Evolutionary conservation across 2,329 filamentous ascomycete genomes (phyloP), one percentile per base, ranked within the genome.

Genomic region (Fusarium keratoplasticum): DNA sequence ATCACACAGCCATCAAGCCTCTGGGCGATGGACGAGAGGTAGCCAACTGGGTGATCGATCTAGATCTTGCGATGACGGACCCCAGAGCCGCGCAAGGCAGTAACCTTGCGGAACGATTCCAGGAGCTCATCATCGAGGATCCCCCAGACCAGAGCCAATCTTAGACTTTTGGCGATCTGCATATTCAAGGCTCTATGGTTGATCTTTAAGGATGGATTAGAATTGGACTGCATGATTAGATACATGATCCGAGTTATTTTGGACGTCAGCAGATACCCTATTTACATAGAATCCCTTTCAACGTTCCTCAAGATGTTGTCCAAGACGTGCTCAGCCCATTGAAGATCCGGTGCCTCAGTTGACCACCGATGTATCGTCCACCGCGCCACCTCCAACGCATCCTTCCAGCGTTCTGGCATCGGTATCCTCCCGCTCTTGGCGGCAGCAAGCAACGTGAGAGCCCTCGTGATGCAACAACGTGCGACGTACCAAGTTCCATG

Each of bases 21-120:
- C 6, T 63, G 11, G 35, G 61, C 2, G 47, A 54, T 18, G 61
- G 33, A 1, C 61, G 16, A 16, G 61, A 63, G n/a, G 20, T 55
- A 9, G 47, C 47, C 8, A 63, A 40, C 25, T 63, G 61, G 61
- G 55, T 63, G 5, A n/a, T 63, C 1, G 61, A 63, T 31, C n/a
- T 63, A 18, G 61, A 63, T 13, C 61, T 63, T n/a, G 40, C 61
- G 25, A 31, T 63, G 25, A 38, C 22, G 25, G 61, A 63, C 22
- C 35, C 44, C 3, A n/a, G 42, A 25, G 44, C 44, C 4, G 61
- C 61, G 3, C 44, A 40, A 6, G 61, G 61, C 1, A 27, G 44
- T 1, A 63, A 55, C 6, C 61, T 63, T 55, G 61, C 61, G 2
- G 61, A 63, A 5, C 8, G 9, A 6, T 55, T 63, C 7, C 44